Conservation (phyloP, 2,329 filamentous ascomycete species). For the Fusarium sp. region DNA sequence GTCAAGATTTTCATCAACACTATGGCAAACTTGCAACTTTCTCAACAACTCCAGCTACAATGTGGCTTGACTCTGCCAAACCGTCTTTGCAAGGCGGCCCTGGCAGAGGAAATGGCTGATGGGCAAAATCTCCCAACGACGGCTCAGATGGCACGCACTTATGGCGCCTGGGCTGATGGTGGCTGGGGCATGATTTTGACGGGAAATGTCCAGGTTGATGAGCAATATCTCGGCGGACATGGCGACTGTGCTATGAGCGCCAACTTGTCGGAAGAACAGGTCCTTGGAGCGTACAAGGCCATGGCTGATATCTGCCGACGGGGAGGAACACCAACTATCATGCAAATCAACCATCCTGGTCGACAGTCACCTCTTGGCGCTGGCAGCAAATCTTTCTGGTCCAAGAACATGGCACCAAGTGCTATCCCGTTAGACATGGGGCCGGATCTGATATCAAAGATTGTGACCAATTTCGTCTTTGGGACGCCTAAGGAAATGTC, state of each 20-base stretch:
- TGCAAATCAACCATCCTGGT: conserved; percentile 61
- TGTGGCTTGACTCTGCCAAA: conserved; percentile 67
- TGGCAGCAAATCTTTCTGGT: conserved; percentile 51
- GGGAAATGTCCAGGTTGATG: conserved; percentile 60
- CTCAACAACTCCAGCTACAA: conserved; percentile 60
- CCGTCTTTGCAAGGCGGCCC: conserved; percentile 63
- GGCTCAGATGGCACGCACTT: conserved; percentile 56
- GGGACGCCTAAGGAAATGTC: conserved; percentile 69
- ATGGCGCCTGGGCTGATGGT: conserved; percentile 64
- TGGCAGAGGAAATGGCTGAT: conserved; percentile 59
- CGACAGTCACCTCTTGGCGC: conserved; percentile 56
- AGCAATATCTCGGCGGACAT: conserved; percentile 50
- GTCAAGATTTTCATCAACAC: not conserved
- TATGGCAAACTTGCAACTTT: conserved; percentile 29
- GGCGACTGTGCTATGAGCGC: conserved; percentile 51
- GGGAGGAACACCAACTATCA: conserved; percentile 53
- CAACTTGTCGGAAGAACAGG: conserved; percentile 36
- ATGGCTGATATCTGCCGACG: conserved; percentile 50
- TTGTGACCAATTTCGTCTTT: conserved; percentile 54
- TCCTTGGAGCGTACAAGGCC: conserved; percentile 52
- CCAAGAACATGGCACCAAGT: conserved; percentile 57
- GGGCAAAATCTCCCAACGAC: conserved; percentile 56
- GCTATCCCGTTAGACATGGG: conserved; percentile 58
- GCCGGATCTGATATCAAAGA: conserved; percentile 48
- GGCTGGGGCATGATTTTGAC: conserved; percentile 66